phyloP scores from a whole-genome alignment of 768 basidiomycete species.

The Basidioascus undulatus region DNA sequence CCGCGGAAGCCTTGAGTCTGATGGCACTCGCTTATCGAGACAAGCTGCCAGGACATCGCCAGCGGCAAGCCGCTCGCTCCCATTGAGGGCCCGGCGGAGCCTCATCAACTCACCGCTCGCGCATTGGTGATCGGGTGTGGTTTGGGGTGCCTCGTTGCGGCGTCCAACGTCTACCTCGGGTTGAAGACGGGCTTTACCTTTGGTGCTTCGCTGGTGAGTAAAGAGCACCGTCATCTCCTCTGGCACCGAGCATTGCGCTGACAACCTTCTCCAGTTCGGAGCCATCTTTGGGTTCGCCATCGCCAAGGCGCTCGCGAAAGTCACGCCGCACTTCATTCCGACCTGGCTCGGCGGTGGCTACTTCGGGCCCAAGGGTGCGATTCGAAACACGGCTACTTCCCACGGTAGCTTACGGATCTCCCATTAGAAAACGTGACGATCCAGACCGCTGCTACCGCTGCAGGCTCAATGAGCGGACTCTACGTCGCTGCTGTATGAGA shows the following conservation, averaged over 20 bases:
- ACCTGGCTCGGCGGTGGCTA: constrained; percentile 28
- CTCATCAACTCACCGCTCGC: constrained; percentile 11
- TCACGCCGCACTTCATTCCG: constrained; percentile 24
- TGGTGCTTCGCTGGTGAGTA: constrained; percentile 35
- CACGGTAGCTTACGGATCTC: too few relatives aligned
- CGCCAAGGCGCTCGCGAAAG: constrained; percentile 30
- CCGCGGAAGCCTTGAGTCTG: too few relatives aligned
- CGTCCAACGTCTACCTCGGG: constrained; percentile 34
- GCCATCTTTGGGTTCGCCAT: constrained; percentile 38
- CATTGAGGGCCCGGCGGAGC: too few relatives aligned
- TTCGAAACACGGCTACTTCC: too few relatives aligned
- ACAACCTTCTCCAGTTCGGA: constrained; percentile 8
- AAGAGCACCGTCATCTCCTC: too few relatives aligned
- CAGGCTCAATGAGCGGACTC: constrained; percentile 9
- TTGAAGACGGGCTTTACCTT: constrained; percentile 45
- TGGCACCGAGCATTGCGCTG: too few relatives aligned
- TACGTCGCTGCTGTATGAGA: constrained; percentile 4
- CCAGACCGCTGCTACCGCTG: constrained; percentile 32
- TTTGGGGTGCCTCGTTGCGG: constrained; percentile 32
- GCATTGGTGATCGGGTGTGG: constrained; percentile 28
- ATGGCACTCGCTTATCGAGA: too few relatives aligned
- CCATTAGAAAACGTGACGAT: constrained; percentile 43
- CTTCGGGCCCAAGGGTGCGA: constrained; percentile 35
- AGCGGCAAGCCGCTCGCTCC: too few relatives aligned
- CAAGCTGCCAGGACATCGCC: too few relatives aligned